phyloP scores from a whole-genome alignment of 2,329 filamentous ascomycete genomes.

The Thelonectria rubi region DNA sequence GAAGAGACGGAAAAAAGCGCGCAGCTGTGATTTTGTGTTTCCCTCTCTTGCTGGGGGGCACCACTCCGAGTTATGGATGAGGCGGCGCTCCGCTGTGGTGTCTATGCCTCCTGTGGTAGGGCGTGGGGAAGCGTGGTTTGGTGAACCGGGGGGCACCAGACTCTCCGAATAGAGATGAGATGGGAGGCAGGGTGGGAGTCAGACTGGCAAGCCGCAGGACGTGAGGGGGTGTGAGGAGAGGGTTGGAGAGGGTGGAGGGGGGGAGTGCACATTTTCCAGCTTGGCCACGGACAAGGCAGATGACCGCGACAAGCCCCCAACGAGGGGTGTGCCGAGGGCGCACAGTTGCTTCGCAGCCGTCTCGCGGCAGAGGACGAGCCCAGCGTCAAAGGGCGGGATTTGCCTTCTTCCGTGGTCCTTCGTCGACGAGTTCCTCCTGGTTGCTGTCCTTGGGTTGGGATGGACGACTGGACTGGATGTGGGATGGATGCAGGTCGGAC shows the following conservation, averaged over 20 bases:
- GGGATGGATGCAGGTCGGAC: background rate
- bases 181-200: background rate
- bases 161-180: background rate
- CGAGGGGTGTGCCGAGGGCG: conserved; percentile 1
- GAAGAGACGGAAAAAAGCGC: conserved; percentile 36
- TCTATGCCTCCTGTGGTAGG: conserved; percentile 15
- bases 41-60: conserved; percentile 29
- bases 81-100: conserved; percentile 31
- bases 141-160: conserved; percentile 1
- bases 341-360: no score
- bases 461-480: background rate
- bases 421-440: conserved; percentile 16
- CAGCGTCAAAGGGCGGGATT: conserved; percentile 6
- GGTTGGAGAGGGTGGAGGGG: conserved; percentile 1
- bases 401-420: conserved; percentile 22
- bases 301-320: conserved; percentile 10
- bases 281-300: conserved; percentile 8
- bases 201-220: no score
- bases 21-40: conserved; percentile 41
- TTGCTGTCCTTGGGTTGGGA: background rate
- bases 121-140: conserved; percentile 23
- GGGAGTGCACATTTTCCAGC: conserved; percentile 1
- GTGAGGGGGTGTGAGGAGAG: background rate
- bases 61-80: conserved; percentile 40
- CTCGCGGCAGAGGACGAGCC: background rate